Evolutionary conservation across 768 basidiomycete genomes (phyloP).

Genomic region (Trametes cubensis): DNA sequence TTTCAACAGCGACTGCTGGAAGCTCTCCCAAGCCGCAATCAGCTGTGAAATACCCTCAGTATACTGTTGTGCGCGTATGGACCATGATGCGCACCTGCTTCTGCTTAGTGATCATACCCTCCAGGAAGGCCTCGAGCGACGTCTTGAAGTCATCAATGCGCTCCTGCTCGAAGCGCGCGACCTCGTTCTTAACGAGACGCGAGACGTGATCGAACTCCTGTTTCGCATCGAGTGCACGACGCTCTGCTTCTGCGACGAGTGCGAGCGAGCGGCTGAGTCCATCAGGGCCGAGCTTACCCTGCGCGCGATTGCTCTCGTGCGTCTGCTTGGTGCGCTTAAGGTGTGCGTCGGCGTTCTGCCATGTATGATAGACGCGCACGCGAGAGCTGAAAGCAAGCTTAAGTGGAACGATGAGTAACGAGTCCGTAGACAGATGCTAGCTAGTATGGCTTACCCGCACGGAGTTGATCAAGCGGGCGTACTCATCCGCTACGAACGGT

Average conservation of each 20-base stretch:
- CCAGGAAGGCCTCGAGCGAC: conserved; percentile 78
- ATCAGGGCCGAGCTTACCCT: conserved; percentile 73
- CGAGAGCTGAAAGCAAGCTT: conserved; percentile 89
- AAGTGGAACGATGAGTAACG: background rate
- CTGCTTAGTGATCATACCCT: conserved; percentile 85
- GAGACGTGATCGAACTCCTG: conserved; percentile 90
- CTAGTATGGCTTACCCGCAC: conserved; percentile 63
- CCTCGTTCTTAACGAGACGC: conserved; percentile 85
- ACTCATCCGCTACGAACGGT: conserved; percentile 76
- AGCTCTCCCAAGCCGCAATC: conserved; percentile 78
- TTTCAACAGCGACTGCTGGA: conserved; percentile 73
- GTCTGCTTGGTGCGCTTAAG: conserved; percentile 68
- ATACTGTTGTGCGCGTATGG: background rate
- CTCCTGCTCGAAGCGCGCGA: conserved; percentile 90
- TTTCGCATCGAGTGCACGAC: conserved; percentile 78
- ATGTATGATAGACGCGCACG: conserved; percentile 76
- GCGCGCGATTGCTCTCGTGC: conserved; percentile 81
- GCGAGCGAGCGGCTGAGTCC: conserved; percentile 72
- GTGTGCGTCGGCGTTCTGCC: conserved; percentile 82
- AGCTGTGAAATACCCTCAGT: conserved; percentile 46
- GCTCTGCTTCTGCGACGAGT: conserved; percentile 88
- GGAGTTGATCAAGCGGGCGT: conserved; percentile 86
- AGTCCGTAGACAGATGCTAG: background rate
- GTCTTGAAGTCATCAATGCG: conserved; percentile 92
- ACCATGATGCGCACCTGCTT: conserved; percentile 42